phyloP scores from a whole-genome alignment of 805 yeast species.

The Yarrowia alimentaria region DNA sequence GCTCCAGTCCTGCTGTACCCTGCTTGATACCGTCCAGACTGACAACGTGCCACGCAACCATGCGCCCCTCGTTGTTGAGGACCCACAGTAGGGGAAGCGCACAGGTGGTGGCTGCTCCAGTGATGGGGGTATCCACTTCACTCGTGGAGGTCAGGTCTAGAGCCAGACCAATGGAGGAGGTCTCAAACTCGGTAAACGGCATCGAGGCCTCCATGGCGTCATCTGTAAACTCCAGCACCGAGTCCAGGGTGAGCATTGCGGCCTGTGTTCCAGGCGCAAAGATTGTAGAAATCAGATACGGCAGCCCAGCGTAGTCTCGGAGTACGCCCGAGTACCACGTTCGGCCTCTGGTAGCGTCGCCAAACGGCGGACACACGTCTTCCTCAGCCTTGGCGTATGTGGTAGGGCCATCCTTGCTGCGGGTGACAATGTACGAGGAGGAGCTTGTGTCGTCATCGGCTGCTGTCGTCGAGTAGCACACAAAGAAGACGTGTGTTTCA shows the following conservation, averaged over 20 bases:
- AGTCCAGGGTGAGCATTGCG: conserved; percentile 44
- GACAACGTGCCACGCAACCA: conserved; percentile 65
- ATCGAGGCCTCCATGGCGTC: conserved; percentile 72
- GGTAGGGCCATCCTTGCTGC: not conserved
- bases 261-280: conserved; percentile 67
- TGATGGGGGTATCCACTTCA: conserved; percentile 52
- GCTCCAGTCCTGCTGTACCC: conserved; percentile 35
- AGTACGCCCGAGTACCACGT: conserved; percentile 34
- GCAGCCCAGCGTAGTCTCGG: conserved; percentile 30
- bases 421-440: conserved; percentile 29
- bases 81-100: conserved; percentile 68
- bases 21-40: conserved; percentile 52
- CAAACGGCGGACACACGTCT: conserved; percentile 40
- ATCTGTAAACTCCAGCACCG: conserved; percentile 51
- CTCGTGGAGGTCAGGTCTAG: conserved; percentile 54
- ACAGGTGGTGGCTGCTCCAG: conserved; percentile 54
- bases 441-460: conserved; percentile 33
- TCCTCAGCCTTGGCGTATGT: conserved; percentile 18
- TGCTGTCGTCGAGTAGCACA: conserved; percentile 30
- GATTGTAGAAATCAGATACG: conserved; percentile 48
- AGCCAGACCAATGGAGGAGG: conserved; percentile 67
- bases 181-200: conserved; percentile 65
- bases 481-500: conserved; percentile 32
- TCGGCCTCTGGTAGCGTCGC: conserved; percentile 32
- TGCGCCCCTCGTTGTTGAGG: conserved; percentile 60